Conservation (phyloP, 2,329 filamentous ascomycete genomes). For the Penicillium frequentans region DNA sequence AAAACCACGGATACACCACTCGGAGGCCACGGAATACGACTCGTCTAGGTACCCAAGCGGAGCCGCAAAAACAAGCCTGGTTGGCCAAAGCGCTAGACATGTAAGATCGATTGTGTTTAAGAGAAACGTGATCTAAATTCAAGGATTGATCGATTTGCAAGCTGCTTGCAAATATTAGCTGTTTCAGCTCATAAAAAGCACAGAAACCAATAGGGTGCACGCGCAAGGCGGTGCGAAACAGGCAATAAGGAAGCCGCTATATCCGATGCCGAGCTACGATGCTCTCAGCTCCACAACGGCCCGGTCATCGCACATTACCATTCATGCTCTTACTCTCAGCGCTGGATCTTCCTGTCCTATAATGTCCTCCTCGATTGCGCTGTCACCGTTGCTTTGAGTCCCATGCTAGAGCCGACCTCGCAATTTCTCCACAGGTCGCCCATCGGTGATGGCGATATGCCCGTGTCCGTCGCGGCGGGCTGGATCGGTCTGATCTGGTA, state of each 20-base stretch:
- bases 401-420: constrained; percentile 32
- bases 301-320: neutral
- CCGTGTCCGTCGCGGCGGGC: constrained; percentile 42
- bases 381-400: constrained; percentile 8
- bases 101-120: neutral
- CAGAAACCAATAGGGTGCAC: neutral
- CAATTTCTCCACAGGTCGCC: constrained; percentile 23
- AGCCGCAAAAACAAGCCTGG: neutral
- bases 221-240: neutral
- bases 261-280: neutral
- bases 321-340: neutral
- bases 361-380: constrained; percentile 17
- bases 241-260: neutral
- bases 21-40: neutral
- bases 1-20: neutral
- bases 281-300: neutral
- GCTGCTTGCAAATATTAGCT: neutral
- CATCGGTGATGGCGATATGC: constrained; percentile 29
- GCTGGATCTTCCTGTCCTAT: constrained; percentile 6
- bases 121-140: neutral
- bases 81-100: neutral
- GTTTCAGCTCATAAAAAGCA: neutral
- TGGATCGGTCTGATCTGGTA: constrained; percentile 58
- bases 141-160: neutral
- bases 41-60: neutral